Evolutionary conservation across 2,329 filamentous ascomycete species (phyloP).

Genomic region (Aspergillus sclerotialis): DNA sequence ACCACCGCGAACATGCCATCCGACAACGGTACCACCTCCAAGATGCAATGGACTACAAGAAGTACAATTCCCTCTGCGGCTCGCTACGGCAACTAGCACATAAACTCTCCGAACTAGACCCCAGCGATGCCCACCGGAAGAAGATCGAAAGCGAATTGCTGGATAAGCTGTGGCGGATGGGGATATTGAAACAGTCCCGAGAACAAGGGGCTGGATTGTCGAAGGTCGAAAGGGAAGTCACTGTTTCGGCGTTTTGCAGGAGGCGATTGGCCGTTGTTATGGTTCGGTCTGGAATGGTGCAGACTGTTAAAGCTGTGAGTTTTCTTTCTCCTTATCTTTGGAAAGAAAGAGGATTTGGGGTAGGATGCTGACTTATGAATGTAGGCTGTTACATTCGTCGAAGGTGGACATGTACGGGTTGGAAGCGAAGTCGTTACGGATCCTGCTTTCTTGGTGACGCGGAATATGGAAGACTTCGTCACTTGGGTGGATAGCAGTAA

Average conservation of each 20-base stretch:
- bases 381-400: conserved; percentile 65
- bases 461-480: conserved; percentile 90
- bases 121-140: conserved; percentile 67
- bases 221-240: conserved; percentile 76
- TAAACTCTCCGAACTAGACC: conserved; percentile 71
- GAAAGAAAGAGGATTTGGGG: too few species aligned
- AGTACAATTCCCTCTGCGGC: conserved; percentile 61
- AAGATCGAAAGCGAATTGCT: conserved; percentile 84
- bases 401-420: conserved; percentile 88
- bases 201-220: conserved; percentile 66
- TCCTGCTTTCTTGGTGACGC: conserved; percentile 78
- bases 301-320: conserved; percentile 71
- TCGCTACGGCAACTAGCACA: conserved; percentile 88
- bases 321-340: conserved; percentile 5
- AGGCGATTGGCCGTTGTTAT: conserved; percentile 82
- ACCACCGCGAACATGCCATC: conserved; percentile 75
- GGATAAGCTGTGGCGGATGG: conserved; percentile 90
- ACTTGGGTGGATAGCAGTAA: conserved; percentile 95
- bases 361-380: conserved; percentile 1
- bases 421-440: conserved; percentile 88
- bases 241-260: conserved; percentile 81
- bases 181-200: conserved; percentile 66
- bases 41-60: conserved; percentile 76
- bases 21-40: conserved; percentile 85
- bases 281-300: conserved; percentile 84